Evolutionary conservation across 768 basidiomycete species (phyloP), one percentile per base, ranked within the genome.

Genomic region (Suillus fuscotomentosus): DNA sequence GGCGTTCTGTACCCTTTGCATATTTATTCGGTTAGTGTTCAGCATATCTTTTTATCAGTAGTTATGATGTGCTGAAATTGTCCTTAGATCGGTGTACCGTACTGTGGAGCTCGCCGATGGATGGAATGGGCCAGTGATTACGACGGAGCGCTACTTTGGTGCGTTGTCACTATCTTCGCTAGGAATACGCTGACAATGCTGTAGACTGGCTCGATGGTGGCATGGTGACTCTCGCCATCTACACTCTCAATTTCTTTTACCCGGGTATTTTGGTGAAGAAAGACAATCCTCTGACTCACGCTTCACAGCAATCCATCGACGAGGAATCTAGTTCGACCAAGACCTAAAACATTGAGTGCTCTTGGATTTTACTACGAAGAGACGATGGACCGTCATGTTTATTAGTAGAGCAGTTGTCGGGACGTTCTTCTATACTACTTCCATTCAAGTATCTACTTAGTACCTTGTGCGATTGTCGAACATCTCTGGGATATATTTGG

Each of bases 81-180:
- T n/a, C 15, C 13, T 48, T 43, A 67, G 67, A 24, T 61, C 65
- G 13, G 60, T 66, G 9, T 67, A 67, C 41, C 67, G 67, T 61
- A 67, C 67, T 10, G 27, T 65, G 9, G 67, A 67, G 43, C 61
- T 67, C 36, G 55, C 67, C 7, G 34, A 67, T 13, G 67, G 67
- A n/a, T 88, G 85, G 84, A 64, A 67, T 34, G 86, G 86, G 11
- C 67, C 68, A 4, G 80, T 87, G 65, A 84, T 86, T 64, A 65
- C 70, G 11, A 84, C 82, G 3, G 75, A 88, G 66, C 66, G 77
- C 4, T 82, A 80, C 66, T 84, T 86, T 72, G 79, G 83, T 84
- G 51, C 45, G 81, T 74, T 13, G 1, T 36, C 27, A 57, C 51
- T 31, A 11, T 36, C 39, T 48, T 13, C 34, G 4, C 3, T n/a